Conservation (phyloP, 2,329 filamentous ascomycete species). For the Penicillium olsonii region DNA sequence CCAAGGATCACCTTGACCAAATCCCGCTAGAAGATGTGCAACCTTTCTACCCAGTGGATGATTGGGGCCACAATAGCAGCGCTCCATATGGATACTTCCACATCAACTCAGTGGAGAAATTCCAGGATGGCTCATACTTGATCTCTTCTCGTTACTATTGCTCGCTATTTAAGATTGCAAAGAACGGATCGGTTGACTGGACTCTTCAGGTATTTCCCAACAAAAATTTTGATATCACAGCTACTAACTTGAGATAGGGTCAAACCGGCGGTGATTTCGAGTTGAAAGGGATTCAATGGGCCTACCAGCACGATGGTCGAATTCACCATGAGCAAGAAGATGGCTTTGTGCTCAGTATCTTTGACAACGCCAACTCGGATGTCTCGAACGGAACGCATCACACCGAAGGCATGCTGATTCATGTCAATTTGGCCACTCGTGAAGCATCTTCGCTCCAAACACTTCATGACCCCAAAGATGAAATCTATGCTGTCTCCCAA, state of each 20-base stretch:
- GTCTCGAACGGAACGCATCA: not conserved
- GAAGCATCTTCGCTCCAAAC: not conserved
- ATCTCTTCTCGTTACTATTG: conserved; percentile 2
- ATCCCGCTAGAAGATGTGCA: conserved; percentile 19
- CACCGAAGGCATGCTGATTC: conserved; percentile 16
- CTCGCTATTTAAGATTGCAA: conserved; percentile 7
- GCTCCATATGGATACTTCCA: conserved; percentile 26
- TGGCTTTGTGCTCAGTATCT: conserved; percentile 29
- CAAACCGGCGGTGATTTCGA: conserved; percentile 28
- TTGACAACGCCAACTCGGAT: conserved; percentile 32
- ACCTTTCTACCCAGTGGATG: conserved; percentile 9
- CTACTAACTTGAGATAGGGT: conserved; percentile 14
- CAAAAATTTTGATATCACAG: not conserved
- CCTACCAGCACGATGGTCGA: conserved; percentile 36
- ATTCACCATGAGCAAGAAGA: conserved; percentile 28
- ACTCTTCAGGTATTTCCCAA: conserved; percentile 19
- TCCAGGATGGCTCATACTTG: conserved; percentile 3
- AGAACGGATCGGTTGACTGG: conserved; percentile 6
- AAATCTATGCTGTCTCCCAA: conserved; percentile 18
- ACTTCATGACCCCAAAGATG: not conserved
- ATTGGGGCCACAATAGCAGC: conserved; percentile 15
- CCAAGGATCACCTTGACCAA: conserved; percentile 26
- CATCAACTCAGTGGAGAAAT: conserved; percentile 24
- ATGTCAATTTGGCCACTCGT: conserved; percentile 14
- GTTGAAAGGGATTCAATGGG: conserved; percentile 21